A percentile compares a stretch with the other conserved stretches of the same genome.
Evolutionary conservation across 768 basidiomycete species (phyloP).

Genomic region (Boletus huronensis): DNA sequence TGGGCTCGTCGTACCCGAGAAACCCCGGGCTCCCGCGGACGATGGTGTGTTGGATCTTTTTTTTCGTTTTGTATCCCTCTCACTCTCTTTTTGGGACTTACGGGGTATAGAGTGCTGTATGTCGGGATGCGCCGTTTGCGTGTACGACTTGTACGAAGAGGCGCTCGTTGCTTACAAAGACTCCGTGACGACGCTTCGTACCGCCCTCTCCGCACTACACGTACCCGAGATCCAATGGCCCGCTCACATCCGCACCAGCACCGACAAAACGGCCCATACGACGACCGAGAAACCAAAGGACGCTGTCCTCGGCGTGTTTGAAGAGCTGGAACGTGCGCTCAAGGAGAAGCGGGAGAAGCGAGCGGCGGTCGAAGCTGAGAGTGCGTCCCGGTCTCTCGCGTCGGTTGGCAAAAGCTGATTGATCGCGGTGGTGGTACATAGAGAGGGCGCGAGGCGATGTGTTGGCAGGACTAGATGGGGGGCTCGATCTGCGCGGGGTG

Average conservation of each 20-base stretch:
- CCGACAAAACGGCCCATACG: neutral
- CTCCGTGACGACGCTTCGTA: slow-evolving; percentile 47
- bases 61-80: neutral
- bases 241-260: slow-evolving; percentile 35
- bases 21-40: slow-evolving; percentile 58
- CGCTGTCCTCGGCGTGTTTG: slow-evolving; percentile 60
- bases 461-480: slow-evolving; percentile 16
- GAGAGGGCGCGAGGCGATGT: slow-evolving; percentile 18
- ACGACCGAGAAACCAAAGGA: slow-evolving; percentile 19
- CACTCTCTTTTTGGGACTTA: neutral
- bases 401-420: slow-evolving; percentile 9
- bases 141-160: slow-evolving; percentile 85
- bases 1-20: slow-evolving; percentile 49
- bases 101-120: slow-evolving; percentile 79
- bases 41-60: slow-evolving; percentile 39
- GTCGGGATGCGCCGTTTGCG: slow-evolving; percentile 91
- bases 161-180: slow-evolving; percentile 59
- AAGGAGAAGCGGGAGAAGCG: slow-evolving; percentile 41
- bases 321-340: slow-evolving; percentile 63
- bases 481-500: slow-evolving; percentile 23
- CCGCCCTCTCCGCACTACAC: slow-evolving; percentile 42
- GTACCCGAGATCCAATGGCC: slow-evolving; percentile 72
- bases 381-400: slow-evolving; percentile 30
- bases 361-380: slow-evolving; percentile 33
- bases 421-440: slow-evolving; percentile 5